A percentile compares a stretch with the other conserved stretches of the same genome.
Conservation (phyloP, 768 basidiomycete species). For the Guyanaporus albipodus region DNA sequence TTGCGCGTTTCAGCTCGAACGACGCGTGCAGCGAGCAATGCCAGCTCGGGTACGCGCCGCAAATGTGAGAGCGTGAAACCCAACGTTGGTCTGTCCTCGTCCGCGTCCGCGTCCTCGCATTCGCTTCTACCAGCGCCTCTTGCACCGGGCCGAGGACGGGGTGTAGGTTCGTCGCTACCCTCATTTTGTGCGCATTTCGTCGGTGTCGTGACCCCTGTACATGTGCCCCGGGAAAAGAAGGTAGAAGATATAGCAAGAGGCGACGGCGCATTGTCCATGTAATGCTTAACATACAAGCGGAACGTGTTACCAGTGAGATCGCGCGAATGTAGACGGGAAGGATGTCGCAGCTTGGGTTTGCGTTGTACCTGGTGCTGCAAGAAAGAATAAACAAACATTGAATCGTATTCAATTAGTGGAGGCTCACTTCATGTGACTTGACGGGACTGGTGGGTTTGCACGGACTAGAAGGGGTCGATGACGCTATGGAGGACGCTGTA, state of each 20-base stretch:
- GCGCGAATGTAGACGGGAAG: conserved; percentile 58
- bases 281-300: conserved; percentile 73
- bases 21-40: conserved; percentile 59
- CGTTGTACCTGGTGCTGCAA: conserved; percentile 2
- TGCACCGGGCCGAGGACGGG: neutral
- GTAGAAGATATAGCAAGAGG: neutral
- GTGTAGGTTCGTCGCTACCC: conserved; percentile 11
- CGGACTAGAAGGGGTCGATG: conserved; percentile 30
- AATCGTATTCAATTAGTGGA: neutral
- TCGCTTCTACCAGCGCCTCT: too few relatives aligned
- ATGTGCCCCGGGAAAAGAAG: conserved; percentile 3
- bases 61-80: conserved; percentile 75
- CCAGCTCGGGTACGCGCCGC: conserved; percentile 71
- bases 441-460: conserved; percentile 25
- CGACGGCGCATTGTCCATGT: conserved; percentile 56
- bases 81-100: conserved; percentile 7
- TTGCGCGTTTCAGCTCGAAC: conserved; percentile 58
- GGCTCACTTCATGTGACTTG: conserved; percentile 12
- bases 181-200: conserved; percentile 31
- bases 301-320: conserved; percentile 73
- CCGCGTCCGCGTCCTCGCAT: neutral
- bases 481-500: conserved; percentile 18
- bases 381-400: neutral
- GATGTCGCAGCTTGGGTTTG: conserved; percentile 61
- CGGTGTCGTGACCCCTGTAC: conserved; percentile 20